Evolutionary conservation across 2,329 filamentous ascomycete genomes (phyloP).

Genomic region (Curvularia verruculosa): DNA sequence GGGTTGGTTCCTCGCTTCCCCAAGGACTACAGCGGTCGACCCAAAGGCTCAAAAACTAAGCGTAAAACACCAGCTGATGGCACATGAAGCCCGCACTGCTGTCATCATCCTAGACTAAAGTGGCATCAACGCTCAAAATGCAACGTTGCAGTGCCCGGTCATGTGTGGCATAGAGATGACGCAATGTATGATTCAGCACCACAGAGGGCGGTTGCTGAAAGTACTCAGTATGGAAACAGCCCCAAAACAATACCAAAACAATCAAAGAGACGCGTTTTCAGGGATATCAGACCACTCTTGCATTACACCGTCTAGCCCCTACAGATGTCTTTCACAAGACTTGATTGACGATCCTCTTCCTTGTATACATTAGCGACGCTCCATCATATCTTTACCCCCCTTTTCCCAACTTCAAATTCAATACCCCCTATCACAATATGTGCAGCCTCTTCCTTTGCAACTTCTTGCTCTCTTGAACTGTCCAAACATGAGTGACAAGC

Average conservation of each 20-base stretch:
- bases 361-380: background rate
- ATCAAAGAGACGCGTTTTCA: background rate
- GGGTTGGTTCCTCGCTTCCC: background rate
- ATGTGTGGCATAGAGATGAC: background rate
- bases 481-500: no score
- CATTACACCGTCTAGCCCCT: background rate
- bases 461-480: no score
- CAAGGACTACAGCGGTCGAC: conserved; percentile 15
- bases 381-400: background rate
- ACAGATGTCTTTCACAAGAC: background rate
- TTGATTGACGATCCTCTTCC: no score
- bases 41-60: conserved; percentile 27
- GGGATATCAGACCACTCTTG: background rate
- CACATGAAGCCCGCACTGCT: background rate
- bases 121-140: background rate
- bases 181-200: background rate
- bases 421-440: no score
- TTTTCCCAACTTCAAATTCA: no score
- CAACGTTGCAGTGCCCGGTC: background rate
- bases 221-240: background rate
- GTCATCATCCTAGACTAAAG: background rate
- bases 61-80: conserved; percentile 1
- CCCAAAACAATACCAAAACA: background rate
- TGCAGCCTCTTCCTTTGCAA: no score
- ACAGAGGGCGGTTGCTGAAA: background rate